A percentile compares a stretch with the other conserved stretches of the same genome.
phyloP scores from a whole-genome alignment of 2,329 filamentous ascomycete species.

The Ceratocystis colombiana region DNA sequence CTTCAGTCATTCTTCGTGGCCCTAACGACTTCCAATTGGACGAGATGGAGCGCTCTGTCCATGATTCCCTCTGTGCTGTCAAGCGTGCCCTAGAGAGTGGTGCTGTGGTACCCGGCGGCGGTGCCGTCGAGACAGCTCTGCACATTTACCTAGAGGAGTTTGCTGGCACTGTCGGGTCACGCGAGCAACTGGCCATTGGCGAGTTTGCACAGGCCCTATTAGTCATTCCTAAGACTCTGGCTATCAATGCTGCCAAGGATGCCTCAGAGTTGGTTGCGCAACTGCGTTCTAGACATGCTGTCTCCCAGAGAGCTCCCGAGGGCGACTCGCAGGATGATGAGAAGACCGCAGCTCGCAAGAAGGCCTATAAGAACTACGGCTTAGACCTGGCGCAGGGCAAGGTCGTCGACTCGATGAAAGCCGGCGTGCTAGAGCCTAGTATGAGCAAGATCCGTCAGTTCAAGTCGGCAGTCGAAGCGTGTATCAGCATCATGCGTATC shows the following conservation, averaged over 20 bases:
- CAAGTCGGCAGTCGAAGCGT: conserved; percentile 96
- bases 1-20: conserved; percentile 90
- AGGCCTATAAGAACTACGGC: conserved; percentile 98
- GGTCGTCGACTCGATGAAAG: conserved; percentile 87
- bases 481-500: conserved; percentile 98
- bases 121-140: conserved; percentile 94
- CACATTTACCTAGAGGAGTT: conserved; percentile 99
- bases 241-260: conserved; percentile 95
- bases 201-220: conserved; percentile 94
- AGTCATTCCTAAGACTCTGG: conserved; percentile 88
- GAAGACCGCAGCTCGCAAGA: conserved; percentile 82
- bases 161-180: conserved; percentile 89
- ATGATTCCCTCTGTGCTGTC: conserved; percentile 92
- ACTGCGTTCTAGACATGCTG: conserved; percentile 83
- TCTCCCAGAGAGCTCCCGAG: conserved; percentile 84
- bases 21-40: conserved; percentile 94
- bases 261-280: conserved; percentile 90
- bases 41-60: conserved; percentile 97
- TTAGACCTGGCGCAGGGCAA: conserved; percentile 81
- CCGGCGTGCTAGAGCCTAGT: conserved; percentile 88
- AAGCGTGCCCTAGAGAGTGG: conserved; percentile 96
- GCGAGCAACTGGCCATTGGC: conserved; percentile 94
- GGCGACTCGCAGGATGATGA: conserved; percentile 76
- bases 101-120: conserved; percentile 90
- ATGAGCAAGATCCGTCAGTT: conserved; percentile 98